Evolutionary conservation across 1,284 basidiomycete species (phyloP), one percentile per base, ranked within the genome.

Genomic region (Boletellus sp.): DNA sequence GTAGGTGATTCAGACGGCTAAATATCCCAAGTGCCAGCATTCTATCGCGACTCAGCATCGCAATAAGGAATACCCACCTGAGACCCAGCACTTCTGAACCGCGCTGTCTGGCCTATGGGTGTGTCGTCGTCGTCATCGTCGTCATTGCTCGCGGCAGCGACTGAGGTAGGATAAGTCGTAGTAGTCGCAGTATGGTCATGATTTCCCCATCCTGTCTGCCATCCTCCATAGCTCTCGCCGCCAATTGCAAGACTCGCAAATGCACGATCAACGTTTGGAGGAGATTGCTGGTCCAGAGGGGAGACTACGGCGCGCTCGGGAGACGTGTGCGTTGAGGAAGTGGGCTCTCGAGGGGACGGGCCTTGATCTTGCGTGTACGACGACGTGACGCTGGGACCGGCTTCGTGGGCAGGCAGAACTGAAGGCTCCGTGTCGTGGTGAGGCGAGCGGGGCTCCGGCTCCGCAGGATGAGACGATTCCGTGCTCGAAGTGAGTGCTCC

Each of bases 121-220:
- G 77, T 84, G 63, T 87, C 84, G 53, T 87, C 85, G 50, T 84
- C 82, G 3, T 85, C 81, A 11, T 83, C 82, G 2, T 85, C 80
- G 11, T 80, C 64, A 21, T 66, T 55, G 36, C 64, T 41, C 52
- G 43, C n/a, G 2, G 47, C 22, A 21, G 45, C n/a, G 17, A 22
- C 29, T 9, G 61, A 35, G 3, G 58, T 22, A 36, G 59, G 42
- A 46, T 40, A 8, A 10, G 42, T 29, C 13, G 49, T 26, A 47
- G 51, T 14, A 47, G 48, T 36, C 19, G 46, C 19, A 36, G 21
- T 33, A 4, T 43, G 33, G 34, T 72, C 72, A 16, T 69, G 66
- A 43, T 64, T 56, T 17, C 66, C 66, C 55, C 69, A 69, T 45
- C 73, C 73, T 16, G 66, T 66, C 48, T 79, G 76, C 79, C 79